A percentile compares a stretch with the other conserved stretches of the same genome.
Conservation (phyloP, 495 filamentous ascomycete genomes). For the Annulohypoxylon maeteangense region DNA sequence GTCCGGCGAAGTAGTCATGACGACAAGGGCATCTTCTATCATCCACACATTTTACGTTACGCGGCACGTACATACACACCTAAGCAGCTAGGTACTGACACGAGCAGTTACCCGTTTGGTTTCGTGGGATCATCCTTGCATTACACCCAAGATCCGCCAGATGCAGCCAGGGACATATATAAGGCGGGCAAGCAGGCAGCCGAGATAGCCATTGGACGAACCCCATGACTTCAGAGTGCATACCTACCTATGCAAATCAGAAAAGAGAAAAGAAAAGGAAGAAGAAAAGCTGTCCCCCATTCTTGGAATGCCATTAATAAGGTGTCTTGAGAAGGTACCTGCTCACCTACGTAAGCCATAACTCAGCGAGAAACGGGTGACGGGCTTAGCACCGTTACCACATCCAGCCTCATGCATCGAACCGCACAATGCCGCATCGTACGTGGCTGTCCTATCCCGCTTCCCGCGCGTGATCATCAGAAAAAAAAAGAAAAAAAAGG, state of each 20-base stretch:
- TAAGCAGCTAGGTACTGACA: too few species aligned
- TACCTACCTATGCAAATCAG: constrained; percentile 7
- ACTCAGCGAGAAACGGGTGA: background rate
- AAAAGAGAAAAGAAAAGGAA: background rate
- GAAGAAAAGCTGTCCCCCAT: background rate
- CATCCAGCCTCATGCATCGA: constrained; percentile 34
- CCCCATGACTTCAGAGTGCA: constrained; percentile 33
- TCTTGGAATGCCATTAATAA: background rate
- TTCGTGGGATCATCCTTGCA: constrained; percentile 26
- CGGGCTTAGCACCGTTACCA: constrained; percentile 20
- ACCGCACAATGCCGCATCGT: background rate
- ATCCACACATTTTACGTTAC: constrained; percentile 11
- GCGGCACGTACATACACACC: background rate
- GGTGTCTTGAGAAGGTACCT: constrained; percentile 1
- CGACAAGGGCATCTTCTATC: background rate
- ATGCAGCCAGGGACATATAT: constrained; percentile 7
- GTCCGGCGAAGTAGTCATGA: background rate
- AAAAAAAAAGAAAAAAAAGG: background rate
- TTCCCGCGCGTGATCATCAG: constrained; percentile 19
- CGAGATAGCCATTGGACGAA: constrained; percentile 5
- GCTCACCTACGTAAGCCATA: background rate
- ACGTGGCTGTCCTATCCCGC: constrained; percentile 29
- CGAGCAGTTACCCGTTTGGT: constrained; percentile 2
- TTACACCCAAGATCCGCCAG: constrained; percentile 34
- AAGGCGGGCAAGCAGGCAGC: background rate